Evolutionary conservation across 176 grass and related monocot species (phyloP), one percentile per base, ranked within the genome.

Genomic region (Cenchrus purpureus): DNA sequence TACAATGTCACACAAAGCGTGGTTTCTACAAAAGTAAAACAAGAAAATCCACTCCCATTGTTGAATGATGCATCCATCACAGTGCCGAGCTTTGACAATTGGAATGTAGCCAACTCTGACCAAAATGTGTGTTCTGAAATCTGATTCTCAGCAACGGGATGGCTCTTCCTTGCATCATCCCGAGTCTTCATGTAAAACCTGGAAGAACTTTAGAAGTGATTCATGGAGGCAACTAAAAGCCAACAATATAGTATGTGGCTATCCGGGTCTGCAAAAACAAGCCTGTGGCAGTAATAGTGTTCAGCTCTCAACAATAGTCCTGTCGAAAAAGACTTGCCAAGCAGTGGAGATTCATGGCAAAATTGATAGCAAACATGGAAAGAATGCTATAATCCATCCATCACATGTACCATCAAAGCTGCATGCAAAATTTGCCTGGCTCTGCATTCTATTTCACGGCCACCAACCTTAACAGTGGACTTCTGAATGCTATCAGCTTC

Each of bases 371-470:
- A 25, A 63, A 9, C 12, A 28, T 62, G 29, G 2, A 51, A 77
- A 83, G 9, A 63, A 72, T 77, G 58, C 43, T 62, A 61, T 12
- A 50, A 61, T 53, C 20, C 65, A 85, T 62, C 59, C 76, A 29
- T 88, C 51, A 6, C 50, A 76, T 74, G 72, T 50, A 43, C 86
- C 82, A 44, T 88, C 86, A 86, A 88, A 91, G 65, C 82, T 88
- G 56, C 65, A 84, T 57, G 32, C 54, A 65, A 10, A 58, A 74
- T 82, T 93, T 79, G 7, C 71, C 81, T 15, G 71, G 8, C 52
- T 82, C 79, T 60, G 52, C 76, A 88, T 80, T 89, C 75, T 87
- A 84, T 83, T 87, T 92, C 86, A 81, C 66, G 13, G 55, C 65
- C 60, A 77, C 75, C 83, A 59, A 86, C 71, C 88, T 78, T 87